These are phyloP conservation scores for Colletotrichum kahawae DNA, from an alignment of 2,329 filamentous ascomycete genomes.

Conservation along the genomic window DNA sequence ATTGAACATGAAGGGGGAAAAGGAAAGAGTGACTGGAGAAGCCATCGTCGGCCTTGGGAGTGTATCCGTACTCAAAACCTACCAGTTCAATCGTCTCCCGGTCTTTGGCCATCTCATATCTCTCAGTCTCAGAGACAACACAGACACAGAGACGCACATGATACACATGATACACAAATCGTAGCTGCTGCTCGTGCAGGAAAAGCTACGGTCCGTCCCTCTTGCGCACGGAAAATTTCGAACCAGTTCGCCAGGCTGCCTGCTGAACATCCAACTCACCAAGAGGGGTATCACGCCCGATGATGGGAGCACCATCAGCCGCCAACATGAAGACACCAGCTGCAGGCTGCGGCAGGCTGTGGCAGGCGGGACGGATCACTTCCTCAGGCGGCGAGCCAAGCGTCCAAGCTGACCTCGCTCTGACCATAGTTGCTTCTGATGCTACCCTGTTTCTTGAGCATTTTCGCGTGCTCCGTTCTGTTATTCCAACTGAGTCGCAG, in stretches of 20 bases:
- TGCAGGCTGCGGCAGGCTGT: not conserved
- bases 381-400: not conserved
- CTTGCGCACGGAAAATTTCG: not conserved
- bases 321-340: not conserved
- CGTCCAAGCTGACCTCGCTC: not conserved
- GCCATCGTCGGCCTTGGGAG: not conserved
- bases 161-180: not conserved
- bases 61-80: not conserved
- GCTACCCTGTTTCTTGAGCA: not conserved
- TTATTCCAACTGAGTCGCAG: not conserved
- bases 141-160: not conserved
- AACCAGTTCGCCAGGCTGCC: not conserved
- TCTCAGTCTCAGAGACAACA: not conserved
- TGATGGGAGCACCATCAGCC: not conserved
- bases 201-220: not conserved
- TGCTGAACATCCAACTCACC: not conserved
- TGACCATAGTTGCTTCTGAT: not conserved
- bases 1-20: not conserved
- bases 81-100: not conserved
- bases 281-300: not conserved
- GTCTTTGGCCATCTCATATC: not conserved
- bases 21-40: not conserved
- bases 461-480: not conserved
- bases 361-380: not conserved
- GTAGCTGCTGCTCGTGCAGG: not conserved